Conservation (phyloP, 805 yeast species). For the Teunomyces kruisii region DNA sequence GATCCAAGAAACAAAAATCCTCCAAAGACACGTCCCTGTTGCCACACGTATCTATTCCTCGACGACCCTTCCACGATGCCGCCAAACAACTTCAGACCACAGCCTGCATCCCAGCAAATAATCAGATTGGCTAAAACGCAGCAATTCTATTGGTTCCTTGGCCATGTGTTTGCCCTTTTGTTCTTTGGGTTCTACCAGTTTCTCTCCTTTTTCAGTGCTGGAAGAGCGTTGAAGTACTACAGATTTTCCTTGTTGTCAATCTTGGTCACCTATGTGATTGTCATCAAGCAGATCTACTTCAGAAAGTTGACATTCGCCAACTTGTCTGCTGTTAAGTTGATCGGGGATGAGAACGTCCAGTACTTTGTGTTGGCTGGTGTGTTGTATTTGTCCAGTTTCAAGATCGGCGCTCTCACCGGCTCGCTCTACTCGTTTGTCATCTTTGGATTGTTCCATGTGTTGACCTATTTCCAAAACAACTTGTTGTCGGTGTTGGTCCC, state of each 20-base stretch:
- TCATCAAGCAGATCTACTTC: conserved; percentile 58
- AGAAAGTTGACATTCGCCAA: conserved; percentile 28
- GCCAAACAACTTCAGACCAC: conserved; percentile 5
- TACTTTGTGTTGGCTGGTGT: conserved; percentile 34
- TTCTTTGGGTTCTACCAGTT: conserved; percentile 41
- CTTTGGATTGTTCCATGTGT: conserved; percentile 37
- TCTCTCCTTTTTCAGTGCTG: conserved; percentile 41
- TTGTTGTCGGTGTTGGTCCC: conserved; percentile 21
- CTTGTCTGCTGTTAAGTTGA: conserved; percentile 15
- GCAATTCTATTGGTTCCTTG: conserved; percentile 71
- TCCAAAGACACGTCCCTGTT: not conserved
- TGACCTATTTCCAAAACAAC: conserved; percentile 39
- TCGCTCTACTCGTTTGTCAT: conserved; percentile 35
- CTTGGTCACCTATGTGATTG: conserved; percentile 61
- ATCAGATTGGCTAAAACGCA: conserved; percentile 36
- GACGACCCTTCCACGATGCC: not conserved
- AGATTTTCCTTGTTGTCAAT: conserved; percentile 47
- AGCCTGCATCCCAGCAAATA: conserved; percentile 8
- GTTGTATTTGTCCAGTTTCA: conserved; percentile 28
- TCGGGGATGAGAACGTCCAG: conserved; percentile 43
- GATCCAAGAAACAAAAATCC: no score
- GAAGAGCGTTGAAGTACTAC: conserved; percentile 26
- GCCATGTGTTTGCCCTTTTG: conserved; percentile 52
- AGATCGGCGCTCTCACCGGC: conserved; percentile 39
- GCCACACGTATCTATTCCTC: not conserved